phyloP scores from a whole-genome alignment of 441 rosid genomes.

The Euphorbia celastroides region DNA sequence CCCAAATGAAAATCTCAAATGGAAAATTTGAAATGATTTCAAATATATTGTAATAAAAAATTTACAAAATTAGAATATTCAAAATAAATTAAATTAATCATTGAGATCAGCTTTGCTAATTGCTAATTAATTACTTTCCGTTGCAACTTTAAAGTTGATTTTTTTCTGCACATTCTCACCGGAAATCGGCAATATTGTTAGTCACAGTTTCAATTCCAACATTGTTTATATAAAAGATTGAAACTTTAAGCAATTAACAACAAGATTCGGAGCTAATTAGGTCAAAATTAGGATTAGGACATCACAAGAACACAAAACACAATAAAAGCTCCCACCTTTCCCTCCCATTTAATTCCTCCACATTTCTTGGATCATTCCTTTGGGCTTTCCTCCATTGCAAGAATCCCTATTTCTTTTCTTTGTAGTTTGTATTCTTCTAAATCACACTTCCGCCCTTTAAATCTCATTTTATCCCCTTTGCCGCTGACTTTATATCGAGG shows the following conservation, averaged over 20 bases:
- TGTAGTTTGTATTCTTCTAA: not conserved
- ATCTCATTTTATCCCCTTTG: slow-evolving; percentile 13
- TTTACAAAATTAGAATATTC: no score
- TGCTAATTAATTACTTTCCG: no score
- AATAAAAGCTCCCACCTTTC: not conserved
- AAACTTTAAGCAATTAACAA: not conserved
- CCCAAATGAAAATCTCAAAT: no score
- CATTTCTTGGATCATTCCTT: not conserved
- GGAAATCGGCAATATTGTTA: not conserved
- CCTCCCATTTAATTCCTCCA: not conserved
- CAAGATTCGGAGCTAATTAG: no score
- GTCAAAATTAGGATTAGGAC: not conserved
- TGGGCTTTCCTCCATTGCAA: slow-evolving; percentile 2
- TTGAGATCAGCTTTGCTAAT: no score
- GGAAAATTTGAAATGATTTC: no score
- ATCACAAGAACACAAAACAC: not conserved
- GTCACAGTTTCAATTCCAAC: not conserved
- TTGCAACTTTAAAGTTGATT: no score
- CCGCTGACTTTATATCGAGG: slow-evolving; percentile 23
- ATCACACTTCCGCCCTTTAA: slow-evolving; percentile 4
- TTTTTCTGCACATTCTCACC: no score
- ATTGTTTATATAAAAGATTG: not conserved
- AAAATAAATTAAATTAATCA: no score
- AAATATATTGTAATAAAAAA: no score
- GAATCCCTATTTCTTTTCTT: slow-evolving; percentile 3